Evolutionary conservation across 345 rosid species (phyloP), one percentile per base, ranked within the genome.

Genomic region (Aquilaria yunnanensis): DNA sequence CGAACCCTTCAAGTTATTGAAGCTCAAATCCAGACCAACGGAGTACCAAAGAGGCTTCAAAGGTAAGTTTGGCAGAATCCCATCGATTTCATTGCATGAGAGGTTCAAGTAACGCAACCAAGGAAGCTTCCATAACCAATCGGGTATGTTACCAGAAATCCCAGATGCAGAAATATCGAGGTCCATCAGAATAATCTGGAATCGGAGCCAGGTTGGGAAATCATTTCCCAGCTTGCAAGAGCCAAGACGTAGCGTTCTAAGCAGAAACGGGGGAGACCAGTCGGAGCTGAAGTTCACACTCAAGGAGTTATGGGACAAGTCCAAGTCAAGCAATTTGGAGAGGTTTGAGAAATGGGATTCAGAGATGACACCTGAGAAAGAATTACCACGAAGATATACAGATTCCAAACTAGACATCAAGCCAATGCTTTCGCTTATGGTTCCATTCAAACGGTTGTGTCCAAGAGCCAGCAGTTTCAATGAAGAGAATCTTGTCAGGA

Each of bases 111-210:
- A 61, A 13, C 32, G 54, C 46, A 61, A 3, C 3, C 54, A 32
- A 32, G 55, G 14, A 2, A 61, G 33, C 45, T 32, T 61, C 64
- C 64, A 61, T 14, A 61, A 47, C 64, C 64, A 61, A 32, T 13
- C 2, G 3, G 64, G 64, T 6, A 61, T n/a, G 33, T 47, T 31
- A 32, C 10, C 64, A 14, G 64, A 32, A 48, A 61, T 61, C 16
- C 55, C 47, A 8, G 64, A 53, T 43, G 29, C 14, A 45, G 64
- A 61, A 31, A 61, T 61, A 47, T 61, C 64, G n/a, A 61, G 33
- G 14, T 9, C 10, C 31, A 54, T 32, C 64, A 61, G 33, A 9
- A 47, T 43, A 9, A 31, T 49, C 47, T 61, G 64, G 11, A 32
- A 61, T 10, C 33, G 64, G 33, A 61, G 16, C 64, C 64, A 61